phyloP scores from a whole-genome alignment of 352 stramenopile species.

The Pythium utonaiense region DNA sequence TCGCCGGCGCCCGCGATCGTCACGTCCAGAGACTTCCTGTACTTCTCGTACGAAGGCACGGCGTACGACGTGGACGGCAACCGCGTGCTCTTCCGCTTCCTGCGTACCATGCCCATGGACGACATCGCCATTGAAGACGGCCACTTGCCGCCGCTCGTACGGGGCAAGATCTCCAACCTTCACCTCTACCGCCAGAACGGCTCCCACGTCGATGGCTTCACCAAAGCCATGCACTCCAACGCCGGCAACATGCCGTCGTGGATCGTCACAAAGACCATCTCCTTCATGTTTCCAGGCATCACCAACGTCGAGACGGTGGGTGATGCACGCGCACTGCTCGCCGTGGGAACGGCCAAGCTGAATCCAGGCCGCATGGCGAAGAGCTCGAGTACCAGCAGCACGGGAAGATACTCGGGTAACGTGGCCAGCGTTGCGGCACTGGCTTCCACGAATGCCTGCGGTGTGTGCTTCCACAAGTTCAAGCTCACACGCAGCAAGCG shows the following conservation, averaged over 20 bases:
- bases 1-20: slow-evolving; percentile 29
- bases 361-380: slow-evolving; percentile 8
- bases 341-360: slow-evolving; percentile 19
- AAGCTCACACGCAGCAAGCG: slow-evolving; percentile 30
- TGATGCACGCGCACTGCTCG: slow-evolving; percentile 25
- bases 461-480: slow-evolving; percentile 33
- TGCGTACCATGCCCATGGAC: slow-evolving; percentile 35
- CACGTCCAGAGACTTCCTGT: slow-evolving; percentile 36
- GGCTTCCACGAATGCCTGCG: slow-evolving; percentile 18
- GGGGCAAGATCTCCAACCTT: slow-evolving; percentile 34
- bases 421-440: background rate
- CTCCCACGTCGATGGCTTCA: slow-evolving; percentile 25
- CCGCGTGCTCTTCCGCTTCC: slow-evolving; percentile 27
- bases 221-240: slow-evolving; percentile 30
- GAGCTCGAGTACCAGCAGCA: background rate
- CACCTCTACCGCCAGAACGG: slow-evolving; percentile 34
- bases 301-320: slow-evolving; percentile 28
- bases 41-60: slow-evolving; percentile 34
- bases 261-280: slow-evolving; percentile 34
- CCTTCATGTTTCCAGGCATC: slow-evolving; percentile 29
- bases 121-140: slow-evolving; percentile 17
- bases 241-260: slow-evolving; percentile 28
- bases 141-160: slow-evolving; percentile 24
- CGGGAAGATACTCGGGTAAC: background rate
- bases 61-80: slow-evolving; percentile 29